Conservation (phyloP, 768 basidiomycete genomes). For the Dacryopinax primogenitus region DNA sequence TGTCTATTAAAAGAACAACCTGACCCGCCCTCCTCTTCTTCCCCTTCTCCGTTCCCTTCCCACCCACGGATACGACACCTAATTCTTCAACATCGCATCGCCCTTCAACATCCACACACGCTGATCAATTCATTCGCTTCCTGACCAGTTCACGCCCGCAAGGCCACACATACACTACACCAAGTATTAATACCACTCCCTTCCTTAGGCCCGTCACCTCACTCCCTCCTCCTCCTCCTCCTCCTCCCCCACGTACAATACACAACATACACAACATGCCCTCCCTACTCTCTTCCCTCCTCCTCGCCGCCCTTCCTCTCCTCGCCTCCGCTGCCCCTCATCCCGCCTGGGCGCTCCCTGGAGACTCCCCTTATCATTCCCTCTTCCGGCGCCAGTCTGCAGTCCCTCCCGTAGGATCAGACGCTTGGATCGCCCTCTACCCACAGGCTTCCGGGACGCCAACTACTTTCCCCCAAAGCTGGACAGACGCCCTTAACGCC, state of each 20-base stretch:
- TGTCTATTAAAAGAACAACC: too few relatives aligned
- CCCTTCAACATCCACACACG: too few relatives aligned
- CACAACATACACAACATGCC: not conserved
- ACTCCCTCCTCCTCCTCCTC: not conserved
- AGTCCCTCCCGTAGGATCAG: conserved; percentile 42
- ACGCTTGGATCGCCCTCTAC: conserved; percentile 54
- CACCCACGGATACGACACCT: too few relatives aligned
- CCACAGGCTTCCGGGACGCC: conserved; percentile 29
- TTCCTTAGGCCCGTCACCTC: too few relatives aligned
- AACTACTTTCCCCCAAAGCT: conserved; percentile 53
- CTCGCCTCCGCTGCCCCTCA: not conserved
- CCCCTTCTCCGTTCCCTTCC: too few relatives aligned
- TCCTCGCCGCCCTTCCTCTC: not conserved
- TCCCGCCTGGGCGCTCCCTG: conserved; percentile 34
- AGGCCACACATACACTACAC: too few relatives aligned
- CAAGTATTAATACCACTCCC: too few relatives aligned
- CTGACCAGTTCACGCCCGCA: too few relatives aligned
- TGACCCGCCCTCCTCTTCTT: too few relatives aligned
- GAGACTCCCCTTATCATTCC: conserved; percentile 44
- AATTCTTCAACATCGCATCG: too few relatives aligned
- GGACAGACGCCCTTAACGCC: conserved; percentile 56
- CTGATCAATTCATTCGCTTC: too few relatives aligned
- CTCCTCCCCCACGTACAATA: not conserved
- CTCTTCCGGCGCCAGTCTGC: conserved; percentile 46
- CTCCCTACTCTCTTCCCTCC: not conserved